Evolutionary conservation across 768 basidiomycete species (phyloP).

Genomic region (Termitomyces sp.): DNA sequence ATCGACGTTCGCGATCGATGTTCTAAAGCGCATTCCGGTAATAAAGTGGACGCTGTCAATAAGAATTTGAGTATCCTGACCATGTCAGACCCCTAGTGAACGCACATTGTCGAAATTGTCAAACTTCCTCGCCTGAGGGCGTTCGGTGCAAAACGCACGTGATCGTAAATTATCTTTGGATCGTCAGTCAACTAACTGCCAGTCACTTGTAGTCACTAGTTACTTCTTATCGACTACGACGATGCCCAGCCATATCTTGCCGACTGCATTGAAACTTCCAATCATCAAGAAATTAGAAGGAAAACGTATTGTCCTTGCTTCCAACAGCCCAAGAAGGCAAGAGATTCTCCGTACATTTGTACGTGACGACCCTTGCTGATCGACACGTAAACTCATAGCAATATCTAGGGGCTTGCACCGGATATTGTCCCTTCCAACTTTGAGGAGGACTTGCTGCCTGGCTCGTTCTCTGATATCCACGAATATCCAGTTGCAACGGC

Average conservation of each 20-base stretch:
- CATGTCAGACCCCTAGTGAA: not conserved
- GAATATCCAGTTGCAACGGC: constrained; percentile 78
- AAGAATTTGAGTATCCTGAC: not conserved
- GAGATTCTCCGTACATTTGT: constrained; percentile 81
- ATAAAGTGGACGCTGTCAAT: not conserved
- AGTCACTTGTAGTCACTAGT: no score
- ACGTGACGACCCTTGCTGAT: constrained; percentile 24
- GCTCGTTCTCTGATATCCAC: constrained; percentile 63
- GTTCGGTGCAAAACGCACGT: no score
- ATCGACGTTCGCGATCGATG: constrained; percentile 51
- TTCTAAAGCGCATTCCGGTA: constrained; percentile 53
- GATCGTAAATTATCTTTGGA: no score
- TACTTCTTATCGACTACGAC: constrained; percentile 8
- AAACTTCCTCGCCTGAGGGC: not conserved
- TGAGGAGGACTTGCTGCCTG: constrained; percentile 66
- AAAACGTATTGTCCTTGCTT: constrained; percentile 82
- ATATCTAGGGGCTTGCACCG: constrained; percentile 32
- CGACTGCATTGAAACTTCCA: constrained; percentile 60
- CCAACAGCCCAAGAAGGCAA: constrained; percentile 77
- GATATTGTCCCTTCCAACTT: constrained; percentile 52
- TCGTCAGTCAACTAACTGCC: no score
- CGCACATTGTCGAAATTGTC: not conserved
- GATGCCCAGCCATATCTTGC: constrained; percentile 47
- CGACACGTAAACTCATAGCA: not conserved
- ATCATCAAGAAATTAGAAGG: constrained; percentile 61